Conservation (phyloP, 257 asterid genomes). For the Asclepias syriaca region DNA sequence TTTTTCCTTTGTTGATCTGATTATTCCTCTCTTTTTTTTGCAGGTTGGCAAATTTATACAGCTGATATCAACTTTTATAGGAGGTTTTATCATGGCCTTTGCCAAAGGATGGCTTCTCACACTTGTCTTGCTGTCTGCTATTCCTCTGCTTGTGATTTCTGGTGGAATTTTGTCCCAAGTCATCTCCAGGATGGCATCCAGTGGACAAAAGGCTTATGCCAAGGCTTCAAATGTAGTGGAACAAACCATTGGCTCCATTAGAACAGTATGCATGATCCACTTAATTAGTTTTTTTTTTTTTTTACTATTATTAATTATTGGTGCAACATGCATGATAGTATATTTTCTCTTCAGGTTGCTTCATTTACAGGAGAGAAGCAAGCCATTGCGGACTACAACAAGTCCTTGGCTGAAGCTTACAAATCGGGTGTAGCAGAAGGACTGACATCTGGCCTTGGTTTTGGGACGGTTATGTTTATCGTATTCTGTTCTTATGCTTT, state of each 20-base stretch:
- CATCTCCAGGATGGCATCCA: conserved; percentile 32
- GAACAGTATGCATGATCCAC: conserved; percentile 34
- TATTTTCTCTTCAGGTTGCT: conserved; percentile 39
- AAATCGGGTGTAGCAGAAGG: conserved; percentile 50
- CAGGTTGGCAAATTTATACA: conserved; percentile 63
- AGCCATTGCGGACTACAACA: conserved; percentile 44
- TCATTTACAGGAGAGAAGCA: conserved; percentile 61
- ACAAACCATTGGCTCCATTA: conserved; percentile 53
- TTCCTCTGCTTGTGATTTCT: conserved; percentile 40
- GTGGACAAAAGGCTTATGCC: conserved; percentile 51
- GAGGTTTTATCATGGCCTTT: conserved; percentile 57
- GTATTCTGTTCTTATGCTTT: conserved; percentile 50
- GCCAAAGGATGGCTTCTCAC: conserved; percentile 60
- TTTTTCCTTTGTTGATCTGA: neutral
- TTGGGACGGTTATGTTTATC: conserved; percentile 40
- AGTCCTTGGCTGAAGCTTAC: conserved; percentile 47
- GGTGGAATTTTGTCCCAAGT: neutral
- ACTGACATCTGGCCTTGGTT: conserved; percentile 59
- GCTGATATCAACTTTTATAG: conserved; percentile 44
- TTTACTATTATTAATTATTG: too few relatives aligned
- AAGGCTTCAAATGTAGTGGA: conserved; percentile 59
- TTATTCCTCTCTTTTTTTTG: neutral
- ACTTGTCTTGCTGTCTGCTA: conserved; percentile 47
- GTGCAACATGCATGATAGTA: too few relatives aligned
- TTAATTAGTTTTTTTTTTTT: too few relatives aligned